Conservation (phyloP, 2,329 filamentous ascomycete genomes). For the Cladosporium oxysporum region DNA sequence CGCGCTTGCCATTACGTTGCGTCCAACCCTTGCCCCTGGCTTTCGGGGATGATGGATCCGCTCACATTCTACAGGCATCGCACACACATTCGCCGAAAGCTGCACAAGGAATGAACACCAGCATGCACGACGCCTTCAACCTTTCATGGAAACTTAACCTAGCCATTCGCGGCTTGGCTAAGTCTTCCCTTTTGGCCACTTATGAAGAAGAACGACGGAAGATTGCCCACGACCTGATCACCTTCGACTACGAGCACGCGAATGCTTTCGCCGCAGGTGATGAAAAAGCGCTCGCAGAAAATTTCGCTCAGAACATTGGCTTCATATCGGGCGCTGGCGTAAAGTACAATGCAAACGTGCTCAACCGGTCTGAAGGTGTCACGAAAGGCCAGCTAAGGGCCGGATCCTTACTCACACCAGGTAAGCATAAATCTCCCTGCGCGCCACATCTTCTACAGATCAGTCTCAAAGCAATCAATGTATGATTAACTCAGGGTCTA, state of each 20-base stretch:
- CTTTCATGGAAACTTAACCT: conserved; percentile 49
- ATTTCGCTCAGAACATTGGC: conserved; percentile 69
- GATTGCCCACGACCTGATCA: conserved; percentile 47
- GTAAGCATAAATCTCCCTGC: conserved; percentile 30
- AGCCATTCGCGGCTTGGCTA: conserved; percentile 41
- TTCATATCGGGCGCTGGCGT: conserved; percentile 75
- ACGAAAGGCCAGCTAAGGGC: conserved; percentile 22
- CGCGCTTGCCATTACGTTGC: too few relatives aligned
- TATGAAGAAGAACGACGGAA: conserved; percentile 47
- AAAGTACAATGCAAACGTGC: conserved; percentile 64
- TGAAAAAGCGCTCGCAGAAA: conserved; percentile 62
- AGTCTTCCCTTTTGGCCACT: conserved; percentile 40
- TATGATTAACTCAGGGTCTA: neutral
- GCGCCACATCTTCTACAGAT: neutral
- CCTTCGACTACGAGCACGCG: conserved; percentile 51
- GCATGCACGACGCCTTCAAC: conserved; percentile 48
- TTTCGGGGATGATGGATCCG: neutral
- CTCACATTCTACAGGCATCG: conserved; percentile 33
- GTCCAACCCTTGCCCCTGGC: neutral
- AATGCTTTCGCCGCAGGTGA: conserved; percentile 62
- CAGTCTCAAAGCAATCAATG: neutral
- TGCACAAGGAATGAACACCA: conserved; percentile 49
- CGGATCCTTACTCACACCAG: conserved; percentile 60
- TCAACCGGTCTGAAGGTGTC: conserved; percentile 48
- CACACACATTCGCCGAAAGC: conserved; percentile 47